Evolutionary conservation across 371 early-diverging fungal species (phyloP), one percentile per base, ranked within the genome.

Genomic region (Mucor plumbeus): DNA sequence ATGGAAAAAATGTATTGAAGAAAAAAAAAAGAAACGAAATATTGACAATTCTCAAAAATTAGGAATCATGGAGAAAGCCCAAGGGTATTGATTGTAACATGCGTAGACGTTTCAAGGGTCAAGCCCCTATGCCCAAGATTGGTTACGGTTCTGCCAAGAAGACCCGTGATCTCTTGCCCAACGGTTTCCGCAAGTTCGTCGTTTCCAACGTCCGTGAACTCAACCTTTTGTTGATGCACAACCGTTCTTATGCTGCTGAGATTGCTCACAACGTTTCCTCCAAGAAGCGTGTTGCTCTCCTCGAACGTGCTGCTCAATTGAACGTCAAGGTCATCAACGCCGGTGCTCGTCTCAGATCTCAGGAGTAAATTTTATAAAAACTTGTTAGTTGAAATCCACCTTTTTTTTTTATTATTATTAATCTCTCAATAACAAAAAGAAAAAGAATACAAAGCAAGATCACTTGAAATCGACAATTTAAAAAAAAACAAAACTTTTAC

Each of bases 41-140:
- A 31, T 26, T 31, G 26, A 21, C 17, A 11, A 44, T 0, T 41
- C 8, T 14, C 31, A 54, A 58, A 33, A 15, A 26, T 85, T 85
- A 94, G 92, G 90, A 90, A 75, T 94, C 97, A 70, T 99, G 99
- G 99, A 94, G 99, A 88, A 97, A 97, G 88, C 99, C 99, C 85
- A 95, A 94, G 90, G 99, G 99, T 97, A 99, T 99, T 87, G 99
- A 99, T 85, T 97, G 94, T 91, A 90, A 95, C 77, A 98, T 99
- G 78, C 95, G 99, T 73, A 74, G 74, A 74, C 93, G 98, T 72
- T 96, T 99, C 92, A 95, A 94, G 90, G 99, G 99, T 75, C 89
- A 92, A 72, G 92, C 97, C 72, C 90, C 94, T 79, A 99, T 99
- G 98, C 99, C 99, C 87, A 97, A 96, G 90, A 99, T 99, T 73